Evolutionary conservation across 2,329 filamentous ascomycete species (phyloP).

Genomic region (Aspergillus sp.): DNA sequence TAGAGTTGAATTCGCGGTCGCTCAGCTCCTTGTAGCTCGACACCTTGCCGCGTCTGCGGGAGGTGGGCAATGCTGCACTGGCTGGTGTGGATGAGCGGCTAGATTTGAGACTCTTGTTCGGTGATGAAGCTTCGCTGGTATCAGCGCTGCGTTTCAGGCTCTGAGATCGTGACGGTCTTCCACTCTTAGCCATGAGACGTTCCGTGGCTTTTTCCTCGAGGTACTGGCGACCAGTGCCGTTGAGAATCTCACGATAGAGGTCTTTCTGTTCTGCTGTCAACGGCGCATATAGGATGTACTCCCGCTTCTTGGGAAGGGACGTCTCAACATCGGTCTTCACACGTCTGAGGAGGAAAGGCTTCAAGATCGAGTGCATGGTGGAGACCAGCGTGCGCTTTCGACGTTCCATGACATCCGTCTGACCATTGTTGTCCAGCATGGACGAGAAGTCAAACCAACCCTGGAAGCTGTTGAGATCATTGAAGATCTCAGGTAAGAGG

Average conservation of each 20-base stretch:
- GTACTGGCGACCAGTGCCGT: constrained; percentile 64
- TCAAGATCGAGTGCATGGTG: constrained; percentile 89
- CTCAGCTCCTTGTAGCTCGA: constrained; percentile 69
- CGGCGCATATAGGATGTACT: constrained; percentile 93
- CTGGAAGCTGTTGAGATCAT: constrained; percentile 89
- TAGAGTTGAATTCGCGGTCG: constrained; percentile 81
- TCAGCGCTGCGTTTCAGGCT: constrained; percentile 61
- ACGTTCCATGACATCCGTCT: constrained; percentile 76
- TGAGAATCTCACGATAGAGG: constrained; percentile 82
- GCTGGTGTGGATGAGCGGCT: constrained; percentile 75
- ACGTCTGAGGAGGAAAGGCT: constrained; percentile 82
- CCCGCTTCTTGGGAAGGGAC: constrained; percentile 90
- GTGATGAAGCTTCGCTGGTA: constrained; percentile 48
- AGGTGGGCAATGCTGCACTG: constrained; percentile 50
- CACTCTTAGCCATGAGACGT: constrained; percentile 46
- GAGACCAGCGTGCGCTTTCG: constrained; percentile 76
- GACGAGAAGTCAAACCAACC: constrained; percentile 97
- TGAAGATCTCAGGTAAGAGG: constrained; percentile 87
- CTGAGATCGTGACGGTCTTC: constrained; percentile 40
- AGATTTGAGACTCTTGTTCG: constrained; percentile 72
- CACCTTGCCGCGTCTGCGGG: constrained; percentile 52
- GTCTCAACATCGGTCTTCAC: constrained; percentile 93
- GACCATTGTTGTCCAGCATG: constrained; percentile 77
- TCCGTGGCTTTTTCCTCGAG: constrained; percentile 55
- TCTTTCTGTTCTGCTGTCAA: constrained; percentile 90